Base-by-base conservation (phyloP, 225 moss, liverwort and hornwort species). In the Sphagnum contortum region DNA sequence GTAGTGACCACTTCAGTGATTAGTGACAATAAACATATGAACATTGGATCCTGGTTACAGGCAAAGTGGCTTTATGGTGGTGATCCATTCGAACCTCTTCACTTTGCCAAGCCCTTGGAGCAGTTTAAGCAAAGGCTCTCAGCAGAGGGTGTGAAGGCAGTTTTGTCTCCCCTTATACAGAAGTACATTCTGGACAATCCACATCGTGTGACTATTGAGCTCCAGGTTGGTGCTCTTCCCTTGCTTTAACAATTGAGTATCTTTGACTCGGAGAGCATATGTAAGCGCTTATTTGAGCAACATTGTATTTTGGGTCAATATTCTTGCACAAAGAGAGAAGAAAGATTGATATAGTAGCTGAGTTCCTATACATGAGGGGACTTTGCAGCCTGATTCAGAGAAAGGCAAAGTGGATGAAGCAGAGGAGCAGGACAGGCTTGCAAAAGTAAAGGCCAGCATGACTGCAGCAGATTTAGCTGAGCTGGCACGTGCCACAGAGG, bases 11-110 rank as follows among this genome's bases (percentile, higher is more conserved):
- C 29, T 29, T 29, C 29, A 29, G 29, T 29, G 29, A 29, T 29
- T 29, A 29, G 29, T 1, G 1, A 29, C 29, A 29, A 29, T 29
- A 29, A 29, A 29, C 29, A 29, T 29, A 29, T 29, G 29, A 29
- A 29, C 29, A 29, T 29, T 29, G 60, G 29, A 47, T 61, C 3
- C 44, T 48, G 46, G 47, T 11, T 49, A 47, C 66, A 98, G 96
- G 93, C 90, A 8, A 98, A 98, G 73, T 98, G 98, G 98, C 63
- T 98, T 5, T 98, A 98, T 67, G 98, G 98, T 44, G 91, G 94
- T 57, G 93, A 98, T 67, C 98, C 98, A 50, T 98, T 98, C 70
- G 92, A 98, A 69, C 93, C 98, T 68, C 87, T 98, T 52, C 81
- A 89, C 53, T 98, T 98, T 70, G 85, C 93, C 29, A 98, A 98